Percentiles rank a stretch among this genome's conserved stretches.
Conservation (phyloP, 2,329 filamentous ascomycete genomes). For the Myriangium duriaei region DNA sequence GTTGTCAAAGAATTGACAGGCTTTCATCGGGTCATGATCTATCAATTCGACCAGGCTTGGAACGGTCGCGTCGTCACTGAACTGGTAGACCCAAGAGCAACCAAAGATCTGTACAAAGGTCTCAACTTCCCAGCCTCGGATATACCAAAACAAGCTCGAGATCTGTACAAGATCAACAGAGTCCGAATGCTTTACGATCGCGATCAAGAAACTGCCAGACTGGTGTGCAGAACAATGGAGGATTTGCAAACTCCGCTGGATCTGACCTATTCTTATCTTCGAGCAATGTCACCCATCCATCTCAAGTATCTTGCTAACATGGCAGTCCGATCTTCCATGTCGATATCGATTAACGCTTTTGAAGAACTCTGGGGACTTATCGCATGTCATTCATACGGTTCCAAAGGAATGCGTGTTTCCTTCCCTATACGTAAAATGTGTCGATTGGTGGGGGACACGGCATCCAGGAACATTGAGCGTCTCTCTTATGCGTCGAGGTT, state of each 20-base stretch:
- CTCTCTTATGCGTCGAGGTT: conserved; percentile 75
- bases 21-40: conserved; percentile 87
- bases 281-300: conserved; percentile 84
- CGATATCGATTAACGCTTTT: conserved; percentile 81
- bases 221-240: conserved; percentile 65
- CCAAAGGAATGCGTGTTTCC: conserved; percentile 72
- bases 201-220: conserved; percentile 62
- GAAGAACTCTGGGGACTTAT: conserved; percentile 79
- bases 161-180: conserved; percentile 84
- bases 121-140: conserved; percentile 81
- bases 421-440: conserved; percentile 92
- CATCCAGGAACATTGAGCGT: conserved; percentile 76
- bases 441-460: conserved; percentile 71
- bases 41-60: conserved; percentile 72
- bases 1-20: conserved; percentile 82
- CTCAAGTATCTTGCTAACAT: conserved; percentile 80
- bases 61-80: conserved; percentile 84
- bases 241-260: conserved; percentile 67
- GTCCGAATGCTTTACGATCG: conserved; percentile 79
- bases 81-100: conserved; percentile 65
- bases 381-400: conserved; percentile 70
- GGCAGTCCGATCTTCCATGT: conserved; percentile 90
- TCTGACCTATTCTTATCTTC: conserved; percentile 70
- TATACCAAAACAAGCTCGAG: conserved; percentile 72
- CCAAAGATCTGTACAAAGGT: conserved; percentile 74